A percentile compares a stretch with the other conserved stretches of the same genome.
These are phyloP conservation scores for Ascochyta koolunga DNA, from an alignment of 2,329 filamentous ascomycete genomes.

Conservation along the genomic window DNA sequence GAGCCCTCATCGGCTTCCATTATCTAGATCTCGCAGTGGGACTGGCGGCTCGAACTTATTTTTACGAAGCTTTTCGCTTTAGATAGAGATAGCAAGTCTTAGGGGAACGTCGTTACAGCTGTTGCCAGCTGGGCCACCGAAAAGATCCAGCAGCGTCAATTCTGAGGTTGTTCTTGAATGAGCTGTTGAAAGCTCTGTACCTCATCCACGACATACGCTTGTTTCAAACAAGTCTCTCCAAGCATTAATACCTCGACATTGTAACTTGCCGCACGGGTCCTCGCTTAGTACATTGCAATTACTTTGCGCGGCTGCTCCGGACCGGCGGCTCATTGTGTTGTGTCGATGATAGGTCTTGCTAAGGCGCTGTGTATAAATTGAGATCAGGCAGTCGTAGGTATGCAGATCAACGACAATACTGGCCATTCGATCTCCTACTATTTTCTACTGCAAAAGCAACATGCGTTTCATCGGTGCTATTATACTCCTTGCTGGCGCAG, in stretches of 20 bases:
- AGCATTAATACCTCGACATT: neutral
- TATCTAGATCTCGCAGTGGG: no score
- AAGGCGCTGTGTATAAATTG: conserved; percentile 1
- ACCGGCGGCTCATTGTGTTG: conserved; percentile 6
- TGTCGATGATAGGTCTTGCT: neutral
- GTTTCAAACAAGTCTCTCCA: neutral
- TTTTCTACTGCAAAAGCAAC: neutral
- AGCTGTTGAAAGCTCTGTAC: neutral
- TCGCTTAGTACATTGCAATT: conserved; percentile 18
- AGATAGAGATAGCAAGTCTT: no score
- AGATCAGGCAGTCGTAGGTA: neutral
- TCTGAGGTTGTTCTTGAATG: neutral
- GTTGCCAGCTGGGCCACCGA: neutral
- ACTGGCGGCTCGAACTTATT: no score
- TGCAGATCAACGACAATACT: neutral
- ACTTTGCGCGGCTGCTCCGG: conserved; percentile 12
- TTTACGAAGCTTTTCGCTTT: no score
- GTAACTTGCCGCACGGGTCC: neutral
- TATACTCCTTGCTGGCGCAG: conserved; percentile 30
- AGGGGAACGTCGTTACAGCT: neutral
- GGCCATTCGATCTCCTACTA: neutral
- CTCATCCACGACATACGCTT: neutral
- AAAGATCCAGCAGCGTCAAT: neutral
- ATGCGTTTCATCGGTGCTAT: conserved; percentile 34
- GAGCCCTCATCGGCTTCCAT: no score